phyloP scores from a whole-genome alignment of 106 monocot genomes.

The Dendrobium catenatum region DNA sequence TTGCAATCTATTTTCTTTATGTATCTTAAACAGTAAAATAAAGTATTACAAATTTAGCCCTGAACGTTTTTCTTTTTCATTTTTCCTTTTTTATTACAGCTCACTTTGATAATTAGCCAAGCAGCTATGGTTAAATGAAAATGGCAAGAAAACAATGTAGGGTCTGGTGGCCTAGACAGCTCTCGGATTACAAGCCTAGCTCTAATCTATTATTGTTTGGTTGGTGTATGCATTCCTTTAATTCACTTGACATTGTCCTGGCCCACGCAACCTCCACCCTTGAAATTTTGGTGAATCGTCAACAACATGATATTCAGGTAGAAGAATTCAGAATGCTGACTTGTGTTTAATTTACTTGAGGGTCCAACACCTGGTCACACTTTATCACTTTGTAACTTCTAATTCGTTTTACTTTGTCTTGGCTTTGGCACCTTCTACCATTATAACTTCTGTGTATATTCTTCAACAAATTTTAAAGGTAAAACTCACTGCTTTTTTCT shows the following conservation, averaged over 20 bases:
- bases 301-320: slow-evolving; percentile 23
- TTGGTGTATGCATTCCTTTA: slow-evolving; percentile 42
- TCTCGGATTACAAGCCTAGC: slow-evolving; percentile 13
- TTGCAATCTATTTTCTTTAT: not conserved
- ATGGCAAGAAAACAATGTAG: slow-evolving; percentile 42
- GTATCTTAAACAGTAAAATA: not conserved
- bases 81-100: not conserved
- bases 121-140: not conserved
- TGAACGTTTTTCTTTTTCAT: not conserved
- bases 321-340: not conserved
- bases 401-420: not conserved
- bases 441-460: not conserved
- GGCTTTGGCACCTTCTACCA: not conserved
- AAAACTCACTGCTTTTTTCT: not conserved
- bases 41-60: not conserved
- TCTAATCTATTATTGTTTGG: slow-evolving; percentile 50
- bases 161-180: slow-evolving; percentile 79
- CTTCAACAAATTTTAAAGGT: not conserved
- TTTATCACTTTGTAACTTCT: not conserved
- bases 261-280: slow-evolving; percentile 23
- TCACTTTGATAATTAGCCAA: not conserved
- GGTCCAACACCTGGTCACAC: not conserved
- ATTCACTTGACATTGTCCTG: slow-evolving; percentile 54
- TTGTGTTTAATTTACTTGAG: not conserved
- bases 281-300: not conserved